These are phyloP conservation scores for Rhododendron henanense DNA, from an alignment of 148 eudicot genomes.

Conservation along the genomic window DNA sequence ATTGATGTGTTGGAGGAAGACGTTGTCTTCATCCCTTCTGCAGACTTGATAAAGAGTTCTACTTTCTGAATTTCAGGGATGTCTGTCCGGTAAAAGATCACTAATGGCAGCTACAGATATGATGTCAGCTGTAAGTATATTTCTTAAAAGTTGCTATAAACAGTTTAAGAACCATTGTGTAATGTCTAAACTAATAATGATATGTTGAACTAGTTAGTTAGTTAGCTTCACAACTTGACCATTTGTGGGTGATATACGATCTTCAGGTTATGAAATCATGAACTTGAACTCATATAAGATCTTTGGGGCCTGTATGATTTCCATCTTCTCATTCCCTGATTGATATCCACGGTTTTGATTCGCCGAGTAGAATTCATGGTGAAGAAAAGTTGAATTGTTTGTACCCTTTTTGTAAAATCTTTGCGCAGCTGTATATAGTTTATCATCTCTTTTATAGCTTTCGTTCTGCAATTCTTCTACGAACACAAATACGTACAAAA, in stretches of 20 bases:
- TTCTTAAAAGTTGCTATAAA: background rate
- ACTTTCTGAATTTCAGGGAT: constrained; percentile 45
- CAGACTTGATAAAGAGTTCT: background rate
- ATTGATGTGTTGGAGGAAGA: background rate
- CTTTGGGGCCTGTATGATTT: background rate
- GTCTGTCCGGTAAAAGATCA: constrained; percentile 75
- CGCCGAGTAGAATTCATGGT: background rate
- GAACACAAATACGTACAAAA: no score
- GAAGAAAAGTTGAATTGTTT: background rate
- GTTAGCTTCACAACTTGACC: background rate
- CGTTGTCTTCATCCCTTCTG: background rate
- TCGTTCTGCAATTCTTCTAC: no score
- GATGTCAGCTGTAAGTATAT: constrained; percentile 60
- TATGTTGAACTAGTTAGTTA: background rate
- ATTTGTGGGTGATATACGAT: background rate
- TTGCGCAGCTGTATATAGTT: background rate
- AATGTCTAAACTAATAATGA: background rate
- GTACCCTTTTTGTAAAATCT: background rate
- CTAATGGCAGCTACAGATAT: constrained; percentile 71
- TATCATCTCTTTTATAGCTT: no score
- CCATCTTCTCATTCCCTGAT: background rate
- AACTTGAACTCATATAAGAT: background rate
- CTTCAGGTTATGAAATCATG: background rate
- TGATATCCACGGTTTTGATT: background rate
- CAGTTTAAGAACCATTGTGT: background rate